phyloP scores from a whole-genome alignment of 768 basidiomycete species.

The Suillus subaureus region DNA sequence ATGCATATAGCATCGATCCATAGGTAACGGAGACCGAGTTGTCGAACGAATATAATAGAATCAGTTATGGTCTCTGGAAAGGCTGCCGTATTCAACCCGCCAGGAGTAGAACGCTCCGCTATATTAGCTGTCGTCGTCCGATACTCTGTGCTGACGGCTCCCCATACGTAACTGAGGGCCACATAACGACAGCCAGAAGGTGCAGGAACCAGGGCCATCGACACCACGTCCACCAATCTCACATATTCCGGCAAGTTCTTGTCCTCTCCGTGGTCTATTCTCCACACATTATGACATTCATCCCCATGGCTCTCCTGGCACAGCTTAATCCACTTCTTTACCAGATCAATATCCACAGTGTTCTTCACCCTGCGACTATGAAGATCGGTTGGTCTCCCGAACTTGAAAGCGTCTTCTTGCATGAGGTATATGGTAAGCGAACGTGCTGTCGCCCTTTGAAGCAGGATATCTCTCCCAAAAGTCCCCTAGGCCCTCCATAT shows the following conservation, averaged over 20 bases:
- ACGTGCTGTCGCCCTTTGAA: conserved; percentile 4
- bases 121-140: conserved; percentile 10
- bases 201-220: conserved; percentile 9
- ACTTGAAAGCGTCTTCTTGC: conserved; percentile 10
- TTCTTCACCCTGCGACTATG: conserved; percentile 11
- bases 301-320: conserved; percentile 2
- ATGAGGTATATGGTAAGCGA: conserved; percentile 5
- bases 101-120: not conserved
- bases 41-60: conserved; percentile 9
- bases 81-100: not conserved
- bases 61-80: conserved; percentile 13
- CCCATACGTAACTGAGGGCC: conserved; percentile 14
- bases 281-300: conserved; percentile 9
- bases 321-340: conserved; percentile 12
- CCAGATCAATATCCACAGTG: conserved; percentile 2
- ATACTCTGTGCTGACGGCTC: conserved; percentile 8
- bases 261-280: not conserved
- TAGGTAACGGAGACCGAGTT: conserved; percentile 11
- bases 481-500: not conserved
- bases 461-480: not conserved
- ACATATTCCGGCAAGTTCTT: conserved; percentile 1
- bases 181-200: conserved; percentile 9
- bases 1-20: conserved; percentile 18
- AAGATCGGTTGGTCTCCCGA: conserved; percentile 11
- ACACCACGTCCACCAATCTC: conserved; percentile 7